A percentile compares a stretch with the other conserved stretches of the same genome.
Evolutionary conservation across 139 green algal species (phyloP).

Genomic region (Coelastrella sp.): DNA sequence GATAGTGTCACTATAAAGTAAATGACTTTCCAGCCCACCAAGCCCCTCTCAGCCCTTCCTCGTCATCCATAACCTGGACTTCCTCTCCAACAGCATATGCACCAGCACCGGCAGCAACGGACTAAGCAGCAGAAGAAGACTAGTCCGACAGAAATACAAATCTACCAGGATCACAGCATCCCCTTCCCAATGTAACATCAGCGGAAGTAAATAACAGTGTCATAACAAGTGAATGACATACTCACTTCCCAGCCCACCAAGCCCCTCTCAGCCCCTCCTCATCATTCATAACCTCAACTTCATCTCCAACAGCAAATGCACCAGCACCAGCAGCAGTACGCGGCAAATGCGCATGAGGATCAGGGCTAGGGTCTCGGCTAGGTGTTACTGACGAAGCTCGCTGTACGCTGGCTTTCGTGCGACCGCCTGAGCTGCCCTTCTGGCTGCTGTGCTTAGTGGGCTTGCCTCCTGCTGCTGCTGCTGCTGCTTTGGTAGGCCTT

Average conservation of each 20-base stretch:
- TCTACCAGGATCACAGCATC: too few species aligned
- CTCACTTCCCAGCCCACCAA: slow-evolving; percentile 46
- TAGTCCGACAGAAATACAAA: too few species aligned
- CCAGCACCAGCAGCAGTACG: slow-evolving; percentile 22
- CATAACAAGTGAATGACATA: background rate
- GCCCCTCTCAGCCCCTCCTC: slow-evolving; percentile 61
- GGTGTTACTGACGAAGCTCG: background rate
- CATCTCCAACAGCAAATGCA: slow-evolving; percentile 29
- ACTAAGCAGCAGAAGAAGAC: too few species aligned
- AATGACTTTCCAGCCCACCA: slow-evolving; percentile 43
- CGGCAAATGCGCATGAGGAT: slow-evolving; percentile 23
- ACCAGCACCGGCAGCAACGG: slow-evolving; percentile 5
- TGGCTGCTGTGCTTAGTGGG: background rate
- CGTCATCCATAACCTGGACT: slow-evolving; percentile 55
- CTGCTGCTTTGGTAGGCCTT: background rate
- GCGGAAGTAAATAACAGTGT: too few species aligned
- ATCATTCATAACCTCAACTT: slow-evolving; percentile 55
- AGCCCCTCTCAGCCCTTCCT: slow-evolving; percentile 62
- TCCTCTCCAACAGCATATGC: slow-evolving; percentile 14
- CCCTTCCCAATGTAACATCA: too few species aligned
- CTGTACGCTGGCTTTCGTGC: background rate
- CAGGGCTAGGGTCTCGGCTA: background rate
- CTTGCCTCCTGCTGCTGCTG: slow-evolving; percentile 30
- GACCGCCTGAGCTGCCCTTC: background rate
- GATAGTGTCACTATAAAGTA: too few species aligned